A percentile compares a stretch with the other conserved stretches of the same genome.
phyloP scores from a whole-genome alignment of 148 eudicot genomes.

The Nepenthes mirabilis region DNA sequence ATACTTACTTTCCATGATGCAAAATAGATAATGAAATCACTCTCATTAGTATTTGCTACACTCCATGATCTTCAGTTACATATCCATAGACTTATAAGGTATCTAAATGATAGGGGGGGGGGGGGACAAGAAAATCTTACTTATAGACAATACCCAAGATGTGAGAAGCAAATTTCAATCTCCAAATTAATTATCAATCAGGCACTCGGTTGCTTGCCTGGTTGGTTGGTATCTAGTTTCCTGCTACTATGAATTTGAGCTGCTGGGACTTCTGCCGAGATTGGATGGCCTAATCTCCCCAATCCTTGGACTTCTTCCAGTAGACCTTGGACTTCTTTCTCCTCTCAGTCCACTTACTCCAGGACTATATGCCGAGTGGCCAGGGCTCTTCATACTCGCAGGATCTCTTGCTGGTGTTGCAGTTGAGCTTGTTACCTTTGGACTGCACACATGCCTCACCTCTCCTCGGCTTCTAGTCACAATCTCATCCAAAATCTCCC shows the following conservation, averaged over 20 bases:
- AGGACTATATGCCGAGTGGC: constrained; percentile 27
- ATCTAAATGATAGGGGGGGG: too few species aligned
- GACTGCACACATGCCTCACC: constrained; percentile 27
- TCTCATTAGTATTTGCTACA: too few species aligned
- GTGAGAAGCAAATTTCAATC: too few species aligned
- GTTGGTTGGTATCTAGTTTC: too few species aligned
- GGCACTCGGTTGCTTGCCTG: too few species aligned
- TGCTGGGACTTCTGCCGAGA: constrained; percentile 21
- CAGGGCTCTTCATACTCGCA: constrained; percentile 22
- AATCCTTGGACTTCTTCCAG: constrained; percentile 26
- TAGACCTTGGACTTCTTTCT: constrained; percentile 6
- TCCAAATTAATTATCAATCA: too few species aligned
- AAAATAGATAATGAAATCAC: too few species aligned
- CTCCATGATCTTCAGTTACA: too few species aligned
- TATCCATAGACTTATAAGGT: too few species aligned
- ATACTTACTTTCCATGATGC: too few species aligned
- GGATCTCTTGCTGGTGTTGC: constrained; percentile 27
- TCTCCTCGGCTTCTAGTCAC: constrained; percentile 49
- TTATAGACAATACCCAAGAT: too few species aligned
- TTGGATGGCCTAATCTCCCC: constrained; percentile 26
- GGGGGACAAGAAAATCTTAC: too few species aligned
- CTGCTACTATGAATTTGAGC: constrained; percentile 7
- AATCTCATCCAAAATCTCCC: constrained; percentile 30
- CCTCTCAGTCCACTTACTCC: constrained; percentile 24
- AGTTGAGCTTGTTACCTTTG: constrained; percentile 35